Percentiles rank a stretch among this genome's conserved stretches.
Evolutionary conservation across 768 basidiomycete genomes (phyloP).

Genomic region (Lyophyllum decastes): DNA sequence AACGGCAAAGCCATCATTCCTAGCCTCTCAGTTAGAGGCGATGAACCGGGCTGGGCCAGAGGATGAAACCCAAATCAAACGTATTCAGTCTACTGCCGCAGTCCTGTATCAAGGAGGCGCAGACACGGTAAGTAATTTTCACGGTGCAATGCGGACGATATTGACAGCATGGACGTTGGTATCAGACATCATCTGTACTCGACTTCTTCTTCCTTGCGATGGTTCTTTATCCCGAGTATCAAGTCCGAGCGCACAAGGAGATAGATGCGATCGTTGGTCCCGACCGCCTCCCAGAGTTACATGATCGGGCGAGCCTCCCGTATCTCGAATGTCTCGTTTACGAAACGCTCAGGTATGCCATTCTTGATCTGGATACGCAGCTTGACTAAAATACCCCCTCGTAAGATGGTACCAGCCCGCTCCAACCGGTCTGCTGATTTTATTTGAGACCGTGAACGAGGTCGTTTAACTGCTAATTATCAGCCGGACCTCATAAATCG

Average conservation of each 20-base stretch:
- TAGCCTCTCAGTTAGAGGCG: constrained; percentile 5
- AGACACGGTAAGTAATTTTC: constrained; percentile 5
- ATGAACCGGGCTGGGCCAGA: neutral
- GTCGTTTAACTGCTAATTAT: neutral
- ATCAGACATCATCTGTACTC: neutral
- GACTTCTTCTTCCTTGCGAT: neutral
- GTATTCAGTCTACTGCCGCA: constrained; percentile 4
- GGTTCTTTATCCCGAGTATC: neutral
- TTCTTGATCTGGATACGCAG: constrained; percentile 1
- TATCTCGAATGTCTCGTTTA: no score
- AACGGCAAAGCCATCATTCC: constrained; percentile 12
- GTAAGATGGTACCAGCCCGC: neutral
- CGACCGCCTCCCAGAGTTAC: no score
- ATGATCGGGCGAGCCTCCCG: no score
- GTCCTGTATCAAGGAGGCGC: constrained; percentile 6
- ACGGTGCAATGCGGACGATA: no score
- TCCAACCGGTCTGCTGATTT: neutral
- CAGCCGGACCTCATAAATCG: constrained; percentile 9
- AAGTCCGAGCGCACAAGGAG: constrained; percentile 16
- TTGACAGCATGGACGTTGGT: neutral
- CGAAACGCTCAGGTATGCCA: constrained; percentile 11
- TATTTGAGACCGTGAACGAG: neutral
- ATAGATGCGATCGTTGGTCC: constrained; percentile 14
- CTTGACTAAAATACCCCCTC: neutral
- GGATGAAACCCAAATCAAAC: neutral